phyloP scores from a whole-genome alignment of 1,284 basidiomycete genomes.

The Singerocomus inundabilis region DNA sequence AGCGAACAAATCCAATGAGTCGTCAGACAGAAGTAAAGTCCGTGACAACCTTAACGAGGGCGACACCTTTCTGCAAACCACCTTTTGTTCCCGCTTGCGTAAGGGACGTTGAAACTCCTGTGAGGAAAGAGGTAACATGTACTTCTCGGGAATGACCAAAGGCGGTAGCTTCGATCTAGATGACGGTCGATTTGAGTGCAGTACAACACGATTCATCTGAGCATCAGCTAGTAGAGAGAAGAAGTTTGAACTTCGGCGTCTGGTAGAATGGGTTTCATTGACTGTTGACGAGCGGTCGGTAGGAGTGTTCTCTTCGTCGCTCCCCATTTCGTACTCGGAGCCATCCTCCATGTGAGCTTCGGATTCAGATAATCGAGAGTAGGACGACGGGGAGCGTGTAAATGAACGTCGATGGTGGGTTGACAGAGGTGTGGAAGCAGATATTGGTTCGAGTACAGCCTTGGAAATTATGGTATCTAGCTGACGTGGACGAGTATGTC shows the following conservation, averaged over 20 bases:
- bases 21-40: conserved; percentile 41
- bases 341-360: conserved; percentile 20
- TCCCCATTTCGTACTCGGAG: conserved; percentile 24
- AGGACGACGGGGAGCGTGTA: conserved; percentile 17
- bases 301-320: conserved; percentile 31
- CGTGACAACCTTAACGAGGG: conserved; percentile 11
- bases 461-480: neutral
- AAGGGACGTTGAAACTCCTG: conserved; percentile 12
- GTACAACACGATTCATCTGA: conserved; percentile 38
- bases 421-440: conserved; percentile 3
- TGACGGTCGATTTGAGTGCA: conserved; percentile 31
- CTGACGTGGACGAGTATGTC: neutral
- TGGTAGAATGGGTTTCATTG: conserved; percentile 6
- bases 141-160: conserved; percentile 19
- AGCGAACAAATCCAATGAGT: conserved; percentile 51
- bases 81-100: conserved; percentile 16
- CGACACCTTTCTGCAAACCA: neutral
- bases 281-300: conserved; percentile 1
- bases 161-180: conserved; percentile 3
- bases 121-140: conserved; percentile 10
- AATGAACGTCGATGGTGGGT: conserved; percentile 1
- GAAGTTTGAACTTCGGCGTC: conserved; percentile 34
- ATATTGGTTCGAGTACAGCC: neutral
- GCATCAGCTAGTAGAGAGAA: conserved; percentile 47
- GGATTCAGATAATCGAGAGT: conserved; percentile 15